Evolutionary conservation across 805 yeast species (phyloP), one percentile per base, ranked within the genome.

Genomic region (Candida dajiaensis): DNA sequence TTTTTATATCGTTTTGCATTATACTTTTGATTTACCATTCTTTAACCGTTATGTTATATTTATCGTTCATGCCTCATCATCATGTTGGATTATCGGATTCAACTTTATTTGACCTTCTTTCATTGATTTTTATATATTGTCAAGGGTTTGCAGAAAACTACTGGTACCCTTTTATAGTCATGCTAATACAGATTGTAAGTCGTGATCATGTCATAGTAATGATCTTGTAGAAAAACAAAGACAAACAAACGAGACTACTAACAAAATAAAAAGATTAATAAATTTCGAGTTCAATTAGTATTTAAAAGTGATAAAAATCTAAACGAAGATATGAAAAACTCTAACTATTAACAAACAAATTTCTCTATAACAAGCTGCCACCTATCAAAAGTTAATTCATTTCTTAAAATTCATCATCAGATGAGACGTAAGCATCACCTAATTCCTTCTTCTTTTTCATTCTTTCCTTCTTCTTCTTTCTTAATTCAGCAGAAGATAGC

Each of bases 401-500:
- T 20, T 33, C 61, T 78, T 83, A 85, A 59, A 81, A 76, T 64
- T 84, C 94, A 49, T 92, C 99, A 63, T 90, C 97, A 64, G 96
- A 94, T 57, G 98, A 92, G 62, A 89, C 97, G 73, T 94, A 95
- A 74, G 94, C 98, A 71, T 94, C 99, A 81, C 98, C 98, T 71
- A 90, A 74, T 75, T 85, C 96, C 95, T 94, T 94, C 97, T 92
- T 94, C 95, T 92, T 94, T 86, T 86, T 89, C 98, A 94, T 90
- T 85, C 99, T 89, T 80, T 94, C 99, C 96, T 94, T 94, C 97
- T 94, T 94, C 97, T 94, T 94, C 97, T 94, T 94, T 85, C 99
- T 89, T 73, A 92, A 80, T 77, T 94, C 99, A 60, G 99, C 97
- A 71, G 98, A 89, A 62, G 97, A 87, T 70, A 94, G 81, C 87